A percentile compares a stretch with the other conserved stretches of the same genome.
These are phyloP conservation scores for Podosphaera aphanis DNA, from an alignment of 2,329 filamentous ascomycete genomes.

Conservation along the genomic window DNA sequence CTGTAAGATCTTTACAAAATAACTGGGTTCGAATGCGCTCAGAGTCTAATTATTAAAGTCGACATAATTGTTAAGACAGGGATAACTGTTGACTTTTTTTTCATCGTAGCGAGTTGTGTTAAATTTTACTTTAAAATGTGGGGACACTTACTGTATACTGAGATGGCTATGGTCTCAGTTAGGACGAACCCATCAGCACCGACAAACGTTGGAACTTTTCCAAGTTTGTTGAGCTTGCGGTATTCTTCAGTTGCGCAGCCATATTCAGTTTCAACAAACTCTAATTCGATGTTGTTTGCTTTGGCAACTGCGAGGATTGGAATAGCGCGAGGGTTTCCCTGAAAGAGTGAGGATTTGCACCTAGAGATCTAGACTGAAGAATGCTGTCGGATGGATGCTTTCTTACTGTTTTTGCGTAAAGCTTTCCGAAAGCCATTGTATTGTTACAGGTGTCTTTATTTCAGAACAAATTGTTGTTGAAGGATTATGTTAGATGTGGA, in stretches of 20 bases:
- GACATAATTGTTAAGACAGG: slow-evolving; percentile 93
- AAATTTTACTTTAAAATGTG: background rate
- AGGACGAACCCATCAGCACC: slow-evolving; percentile 79
- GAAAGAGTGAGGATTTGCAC: too few species aligned
- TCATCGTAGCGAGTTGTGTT: slow-evolving; percentile 15
- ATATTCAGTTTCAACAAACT: slow-evolving; percentile 51
- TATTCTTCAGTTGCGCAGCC: slow-evolving; percentile 48
- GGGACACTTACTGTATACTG: slow-evolving; percentile 72
- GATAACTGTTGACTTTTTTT: slow-evolving; percentile 61
- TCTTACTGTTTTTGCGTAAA: background rate
- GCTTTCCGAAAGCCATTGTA: background rate
- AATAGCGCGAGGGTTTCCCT: slow-evolving; percentile 79
- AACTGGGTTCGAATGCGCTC: too few species aligned
- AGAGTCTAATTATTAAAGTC: slow-evolving; percentile 62
- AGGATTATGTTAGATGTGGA: too few species aligned
- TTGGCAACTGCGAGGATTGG: slow-evolving; percentile 84
- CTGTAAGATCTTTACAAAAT: slow-evolving; percentile 5
- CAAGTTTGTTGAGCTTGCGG: slow-evolving; percentile 63
- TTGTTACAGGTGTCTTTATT: too few species aligned
- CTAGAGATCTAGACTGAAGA: too few species aligned
- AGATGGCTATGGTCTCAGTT: slow-evolving; percentile 78
- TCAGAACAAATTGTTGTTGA: too few species aligned
- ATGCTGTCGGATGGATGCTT: too few species aligned
- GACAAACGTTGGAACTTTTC: slow-evolving; percentile 82
- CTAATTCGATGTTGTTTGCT: slow-evolving; percentile 85